phyloP scores from a whole-genome alignment of 768 basidiomycete genomes.

The Ramaria sp. region DNA sequence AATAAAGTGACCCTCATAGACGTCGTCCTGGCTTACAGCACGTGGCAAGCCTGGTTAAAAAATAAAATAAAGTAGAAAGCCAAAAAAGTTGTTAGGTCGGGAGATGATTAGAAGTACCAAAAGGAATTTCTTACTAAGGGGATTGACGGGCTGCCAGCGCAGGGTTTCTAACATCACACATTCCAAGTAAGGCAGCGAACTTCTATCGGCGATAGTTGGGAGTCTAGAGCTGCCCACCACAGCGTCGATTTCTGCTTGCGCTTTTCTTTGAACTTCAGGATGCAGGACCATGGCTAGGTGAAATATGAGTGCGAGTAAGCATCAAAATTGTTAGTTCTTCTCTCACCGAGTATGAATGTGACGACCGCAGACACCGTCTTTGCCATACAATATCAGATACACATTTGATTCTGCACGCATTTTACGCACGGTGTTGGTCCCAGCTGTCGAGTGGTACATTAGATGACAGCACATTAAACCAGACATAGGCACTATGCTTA shows the following conservation, averaged over 20 bases:
- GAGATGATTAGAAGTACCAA: neutral
- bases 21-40: conserved; percentile 23
- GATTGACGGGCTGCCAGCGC: conserved; percentile 10
- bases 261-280: conserved; percentile 10
- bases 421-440: neutral
- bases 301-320: neutral
- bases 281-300: conserved; percentile 9
- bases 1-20: conserved; percentile 26
- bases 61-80: neutral
- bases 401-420: neutral
- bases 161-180: conserved; percentile 11
- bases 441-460: neutral
- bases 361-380: neutral
- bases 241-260: conserved; percentile 13
- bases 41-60: conserved; percentile 29
- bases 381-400: neutral
- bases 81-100: neutral
- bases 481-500: neutral
- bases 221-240: conserved; percentile 8
- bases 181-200: conserved; percentile 12
- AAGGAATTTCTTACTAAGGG: conserved; percentile 10
- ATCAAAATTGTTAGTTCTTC: neutral
- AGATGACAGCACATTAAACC: neutral
- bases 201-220: conserved; percentile 8
- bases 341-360: neutral